phyloP scores from a whole-genome alignment of 2,329 filamentous ascomycete genomes.

The Ophiostoma pallidulum region DNA sequence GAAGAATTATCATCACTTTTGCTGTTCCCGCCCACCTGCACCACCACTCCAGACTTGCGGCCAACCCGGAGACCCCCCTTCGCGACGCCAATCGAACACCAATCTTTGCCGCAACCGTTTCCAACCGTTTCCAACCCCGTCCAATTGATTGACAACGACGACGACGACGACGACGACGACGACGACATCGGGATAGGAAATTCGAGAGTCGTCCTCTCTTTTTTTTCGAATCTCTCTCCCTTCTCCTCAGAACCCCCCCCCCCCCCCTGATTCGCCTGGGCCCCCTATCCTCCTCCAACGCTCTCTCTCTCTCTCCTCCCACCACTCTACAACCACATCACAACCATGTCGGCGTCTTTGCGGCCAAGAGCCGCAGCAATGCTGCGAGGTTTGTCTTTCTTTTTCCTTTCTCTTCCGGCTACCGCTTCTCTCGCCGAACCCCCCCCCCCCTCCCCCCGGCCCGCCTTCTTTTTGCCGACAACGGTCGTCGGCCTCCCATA shows the following conservation, averaged over 20 bases:
- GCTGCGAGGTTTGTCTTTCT: conserved; percentile 36
- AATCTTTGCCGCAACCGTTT: neutral
- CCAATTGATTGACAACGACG: conserved; percentile 7
- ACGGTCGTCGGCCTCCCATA: too few relatives aligned
- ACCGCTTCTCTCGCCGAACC: too few relatives aligned
- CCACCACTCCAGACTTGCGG: conserved; percentile 1
- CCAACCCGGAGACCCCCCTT: neutral
- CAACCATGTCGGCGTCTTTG: conserved; percentile 38
- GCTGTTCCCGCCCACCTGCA: conserved; percentile 1
- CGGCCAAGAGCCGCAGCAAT: conserved; percentile 44
- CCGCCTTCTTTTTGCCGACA: neutral
- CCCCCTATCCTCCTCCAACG: neutral
- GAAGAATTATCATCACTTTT: conserved; percentile 17
- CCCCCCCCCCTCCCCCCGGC: neutral
- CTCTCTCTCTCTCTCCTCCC: conserved; percentile 1
- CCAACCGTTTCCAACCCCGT: too few relatives aligned
- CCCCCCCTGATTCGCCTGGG: neutral
- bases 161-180: neutral
- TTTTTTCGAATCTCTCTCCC: neutral
- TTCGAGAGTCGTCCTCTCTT: neutral
- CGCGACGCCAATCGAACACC: neutral
- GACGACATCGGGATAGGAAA: neutral
- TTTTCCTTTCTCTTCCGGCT: neutral
- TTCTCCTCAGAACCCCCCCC: neutral
- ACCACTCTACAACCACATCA: conserved; percentile 3